Percentiles rank a stretch among this genome's conserved stretches.
phyloP scores from a whole-genome alignment of 139 green algal genomes.

The Monoraphidium neglectum region DNA sequence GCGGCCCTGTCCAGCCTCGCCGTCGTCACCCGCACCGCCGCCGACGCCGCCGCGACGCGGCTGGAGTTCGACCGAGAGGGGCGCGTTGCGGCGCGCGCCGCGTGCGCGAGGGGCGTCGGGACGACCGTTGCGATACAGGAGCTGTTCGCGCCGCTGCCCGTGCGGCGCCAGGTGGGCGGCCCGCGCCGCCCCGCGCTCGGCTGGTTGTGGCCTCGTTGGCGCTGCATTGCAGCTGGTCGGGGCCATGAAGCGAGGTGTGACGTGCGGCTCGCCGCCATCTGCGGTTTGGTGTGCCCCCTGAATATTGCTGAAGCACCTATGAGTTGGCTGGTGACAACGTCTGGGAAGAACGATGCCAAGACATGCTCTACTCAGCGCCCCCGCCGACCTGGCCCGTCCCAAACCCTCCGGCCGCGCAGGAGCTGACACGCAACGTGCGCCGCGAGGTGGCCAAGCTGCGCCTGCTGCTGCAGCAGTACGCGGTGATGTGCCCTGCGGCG shows the following conservation, averaged over 20 bases:
- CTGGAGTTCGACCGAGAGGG: slow-evolving; percentile 78
- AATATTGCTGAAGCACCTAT: no score
- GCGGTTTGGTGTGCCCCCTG: no score
- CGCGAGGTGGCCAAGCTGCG: slow-evolving; percentile 83
- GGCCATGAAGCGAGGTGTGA: no score
- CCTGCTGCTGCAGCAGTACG: slow-evolving; percentile 75
- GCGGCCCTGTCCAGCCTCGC: slow-evolving; percentile 72
- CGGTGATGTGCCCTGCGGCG: slow-evolving; percentile 54
- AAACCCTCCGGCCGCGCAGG: slow-evolving; percentile 7
- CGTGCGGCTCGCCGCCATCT: no score
- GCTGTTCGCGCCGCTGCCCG: slow-evolving; percentile 90
- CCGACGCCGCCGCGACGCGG: slow-evolving; percentile 34
- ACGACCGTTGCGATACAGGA: slow-evolving; percentile 88
- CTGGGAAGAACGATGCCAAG: not conserved
- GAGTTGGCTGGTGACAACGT: no score
- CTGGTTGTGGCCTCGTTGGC: no score
- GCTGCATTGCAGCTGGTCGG: no score
- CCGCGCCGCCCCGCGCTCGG: no score
- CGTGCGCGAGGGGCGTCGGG: slow-evolving; percentile 70
- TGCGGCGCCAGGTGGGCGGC: slow-evolving; percentile 72
- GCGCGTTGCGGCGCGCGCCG: slow-evolving; percentile 14
- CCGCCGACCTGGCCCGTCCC: not conserved
- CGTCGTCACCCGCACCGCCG: slow-evolving; percentile 81
- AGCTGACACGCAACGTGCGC: slow-evolving; percentile 75
- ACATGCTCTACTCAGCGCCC: not conserved